Percentiles rank a stretch among this genome's conserved stretches.
Evolutionary conservation across 441 rosid species (phyloP).

Genomic region (Sinapis alba): DNA sequence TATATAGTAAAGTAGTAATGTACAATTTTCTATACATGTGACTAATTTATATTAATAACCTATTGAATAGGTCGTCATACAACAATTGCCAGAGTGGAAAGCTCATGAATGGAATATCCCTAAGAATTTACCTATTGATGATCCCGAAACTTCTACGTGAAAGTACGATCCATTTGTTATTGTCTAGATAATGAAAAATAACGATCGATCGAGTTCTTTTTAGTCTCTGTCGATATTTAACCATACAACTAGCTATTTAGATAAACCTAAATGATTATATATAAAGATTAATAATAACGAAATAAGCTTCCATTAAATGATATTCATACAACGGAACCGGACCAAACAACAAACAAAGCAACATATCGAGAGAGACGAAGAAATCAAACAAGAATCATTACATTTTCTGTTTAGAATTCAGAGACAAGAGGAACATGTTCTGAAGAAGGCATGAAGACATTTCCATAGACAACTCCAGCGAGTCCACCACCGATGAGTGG

Average conservation of each 20-base stretch:
- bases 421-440: conserved; percentile 59
- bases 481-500: conserved; percentile 93
- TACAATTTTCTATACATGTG: conserved; percentile 5
- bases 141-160: conserved; percentile 29
- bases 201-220: neutral
- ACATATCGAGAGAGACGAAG: conserved; percentile 9
- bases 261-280: neutral
- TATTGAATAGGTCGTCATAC: conserved; percentile 71
- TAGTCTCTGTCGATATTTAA: neutral
- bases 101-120: conserved; percentile 83
- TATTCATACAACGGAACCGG: conserved; percentile 23
- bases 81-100: conserved; percentile 95
- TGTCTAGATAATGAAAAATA: conserved; percentile 14
- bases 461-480: conserved; percentile 72
- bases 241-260: neutral
- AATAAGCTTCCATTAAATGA: conserved; percentile 18
- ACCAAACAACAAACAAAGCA: neutral
- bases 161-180: conserved; percentile 11
- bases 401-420: conserved; percentile 26
- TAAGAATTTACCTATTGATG: conserved; percentile 36
- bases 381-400: conserved; percentile 22
- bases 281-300: neutral
- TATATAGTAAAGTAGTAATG: neutral
- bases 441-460: conserved; percentile 52
- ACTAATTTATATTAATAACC: neutral